Percentiles rank a stretch among this genome's conserved stretches.
Conservation (phyloP, 2,329 filamentous ascomycete species). For the Fusarium mexicanum region DNA sequence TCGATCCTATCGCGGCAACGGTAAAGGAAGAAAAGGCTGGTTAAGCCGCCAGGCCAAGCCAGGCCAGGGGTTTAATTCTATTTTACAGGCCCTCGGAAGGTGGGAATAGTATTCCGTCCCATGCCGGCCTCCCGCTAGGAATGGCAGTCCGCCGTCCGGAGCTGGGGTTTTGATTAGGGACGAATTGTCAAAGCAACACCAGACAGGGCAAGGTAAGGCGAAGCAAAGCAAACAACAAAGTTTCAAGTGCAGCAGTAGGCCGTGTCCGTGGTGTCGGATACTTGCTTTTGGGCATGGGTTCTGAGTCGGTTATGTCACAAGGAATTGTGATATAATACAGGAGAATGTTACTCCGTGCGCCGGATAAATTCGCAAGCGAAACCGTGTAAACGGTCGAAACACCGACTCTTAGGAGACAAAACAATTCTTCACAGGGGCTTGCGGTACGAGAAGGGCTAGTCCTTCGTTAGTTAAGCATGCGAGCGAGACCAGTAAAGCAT, state of each 20-base stretch:
- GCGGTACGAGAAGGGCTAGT: slow-evolving; percentile 1
- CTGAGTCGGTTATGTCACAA: slow-evolving; percentile 9
- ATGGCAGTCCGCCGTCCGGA: slow-evolving; percentile 11
- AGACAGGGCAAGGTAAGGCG: not conserved
- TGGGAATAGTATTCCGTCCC: slow-evolving; percentile 24
- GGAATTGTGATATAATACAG: not conserved
- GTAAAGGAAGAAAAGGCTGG: not conserved
- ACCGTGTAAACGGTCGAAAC: not conserved
- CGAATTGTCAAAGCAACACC: slow-evolving; percentile 23
- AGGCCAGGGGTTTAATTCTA: not conserved
- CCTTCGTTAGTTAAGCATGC: not conserved
- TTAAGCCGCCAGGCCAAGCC: not conserved
- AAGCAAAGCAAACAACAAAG: slow-evolving; percentile 13
- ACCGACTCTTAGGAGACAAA: not conserved
- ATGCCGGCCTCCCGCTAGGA: slow-evolving; percentile 20
- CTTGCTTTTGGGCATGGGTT: slow-evolving; percentile 18
- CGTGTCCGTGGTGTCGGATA: slow-evolving; percentile 10
- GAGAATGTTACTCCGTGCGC: slow-evolving; percentile 3
- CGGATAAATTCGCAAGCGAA: slow-evolving; percentile 16
- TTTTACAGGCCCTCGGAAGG: slow-evolving; percentile 19
- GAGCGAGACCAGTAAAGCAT: not conserved
- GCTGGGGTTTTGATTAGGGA: slow-evolving; percentile 8
- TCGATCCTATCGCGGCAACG: slow-evolving; percentile 19
- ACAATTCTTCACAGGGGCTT: not conserved
- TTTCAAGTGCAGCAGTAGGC: slow-evolving; percentile 24